Base-by-base conservation (phyloP, 2,329 filamentous ascomycete species). In the Aspergillus udagawae region DNA sequence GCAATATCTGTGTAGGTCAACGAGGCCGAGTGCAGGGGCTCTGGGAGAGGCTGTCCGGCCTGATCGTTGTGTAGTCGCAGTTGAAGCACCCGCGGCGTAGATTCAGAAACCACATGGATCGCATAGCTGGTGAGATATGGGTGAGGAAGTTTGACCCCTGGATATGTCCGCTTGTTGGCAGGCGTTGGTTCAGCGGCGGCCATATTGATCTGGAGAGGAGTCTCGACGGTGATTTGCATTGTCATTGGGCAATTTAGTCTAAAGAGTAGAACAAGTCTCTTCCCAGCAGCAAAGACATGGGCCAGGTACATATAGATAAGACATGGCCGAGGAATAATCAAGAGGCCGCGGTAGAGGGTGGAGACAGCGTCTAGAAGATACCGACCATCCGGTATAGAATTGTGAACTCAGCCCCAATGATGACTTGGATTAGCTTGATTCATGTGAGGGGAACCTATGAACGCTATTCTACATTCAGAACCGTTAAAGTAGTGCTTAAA, bases 111-210 rank as follows among this genome's bases (percentile, higher is more conserved):
- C 1, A 64, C 57, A 38, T 66, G 64, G 45, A 79, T 75, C 28
- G 67, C 69, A 61, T 79, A 80, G 56, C 73, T 65, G 2, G 77
- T 79, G 42, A 80, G 69, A 51, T 75, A 80, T 4, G 78, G 78
- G 54, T 80, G 76, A 20, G 78, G 78, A 28, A 80, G 73, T 61
- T 79, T 79, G 25, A 80, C 73, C 56, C 65, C 66, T 29, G 76
- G 73, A 54, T 73, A 76, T 58, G 49, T 4, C 20, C 5, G 21
- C 21, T 53, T 53, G 3, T 25, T 29, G 17, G 23, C 38, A 7
- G 54, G 27, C 1, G 52, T 28, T 17, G 56, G 21, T 17, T 42
- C 50, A 3, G 44, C 6, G 23, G 44, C 51, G 32, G 35, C 27
- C 25, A 17, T 38, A 7, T 21, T 49, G 51, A 60, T 55, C 5